phyloP scores from a whole-genome alignment of 371 early-diverging fungal genomes.

The Circinella umbellata region DNA sequence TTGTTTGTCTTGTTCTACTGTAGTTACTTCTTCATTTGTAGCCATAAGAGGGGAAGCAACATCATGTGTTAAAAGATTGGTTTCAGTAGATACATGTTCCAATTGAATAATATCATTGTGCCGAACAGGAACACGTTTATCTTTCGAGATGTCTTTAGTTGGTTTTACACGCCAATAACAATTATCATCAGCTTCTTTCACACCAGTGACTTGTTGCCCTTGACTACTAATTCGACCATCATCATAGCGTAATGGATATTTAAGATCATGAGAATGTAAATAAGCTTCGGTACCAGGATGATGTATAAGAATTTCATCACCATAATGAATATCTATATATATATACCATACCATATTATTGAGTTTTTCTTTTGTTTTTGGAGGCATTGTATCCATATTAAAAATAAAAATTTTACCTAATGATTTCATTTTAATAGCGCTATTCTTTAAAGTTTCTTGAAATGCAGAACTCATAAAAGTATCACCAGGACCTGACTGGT shows the following conservation, averaged over 20 bases:
- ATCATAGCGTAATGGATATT: conserved; percentile 91
- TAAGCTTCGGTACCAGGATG: conserved; percentile 78
- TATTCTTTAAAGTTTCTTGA: conserved; percentile 88
- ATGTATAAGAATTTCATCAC: conserved; percentile 78
- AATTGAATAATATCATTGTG: conserved; percentile 75
- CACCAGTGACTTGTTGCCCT: conserved; percentile 94
- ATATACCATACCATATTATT: too few relatives aligned
- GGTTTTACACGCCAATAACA: conserved; percentile 86
- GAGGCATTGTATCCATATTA: too few relatives aligned
- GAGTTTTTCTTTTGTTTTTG: not conserved
- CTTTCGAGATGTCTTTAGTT: conserved; percentile 36
- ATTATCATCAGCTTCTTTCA: conserved; percentile 72
- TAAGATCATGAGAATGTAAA: conserved; percentile 83
- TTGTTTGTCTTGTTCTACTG: conserved; percentile 55
- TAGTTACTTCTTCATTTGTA: conserved; percentile 97
- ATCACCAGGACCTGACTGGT: conserved; percentile 91
- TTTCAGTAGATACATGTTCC: conserved; percentile 68
- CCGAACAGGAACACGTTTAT: conserved; percentile 41
- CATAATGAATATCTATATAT: conserved; percentile 73
- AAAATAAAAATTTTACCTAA: conserved; percentile 31
- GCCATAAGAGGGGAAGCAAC: conserved; percentile 95
- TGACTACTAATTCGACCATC: conserved; percentile 92
- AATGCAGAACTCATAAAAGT: conserved; percentile 90
- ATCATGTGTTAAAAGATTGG: conserved; percentile 91
- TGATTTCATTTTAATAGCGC: conserved; percentile 64